A percentile compares a stretch with the other conserved stretches of the same genome.
phyloP scores from a whole-genome alignment of 495 filamentous ascomycete genomes.

The Trichoderma virens region DNA sequence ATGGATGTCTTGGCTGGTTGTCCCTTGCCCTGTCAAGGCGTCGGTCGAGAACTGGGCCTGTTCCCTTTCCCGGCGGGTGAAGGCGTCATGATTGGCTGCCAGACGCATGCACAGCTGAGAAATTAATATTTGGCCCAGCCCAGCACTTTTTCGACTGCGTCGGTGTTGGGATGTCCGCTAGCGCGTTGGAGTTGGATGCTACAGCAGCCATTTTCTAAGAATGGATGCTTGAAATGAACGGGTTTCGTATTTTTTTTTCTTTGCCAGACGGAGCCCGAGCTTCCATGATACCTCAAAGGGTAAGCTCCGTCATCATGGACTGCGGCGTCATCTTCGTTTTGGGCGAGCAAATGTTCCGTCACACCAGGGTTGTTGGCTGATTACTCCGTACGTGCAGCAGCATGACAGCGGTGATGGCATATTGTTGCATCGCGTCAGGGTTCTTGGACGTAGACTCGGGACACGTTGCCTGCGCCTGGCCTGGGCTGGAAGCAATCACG shows the following conservation, averaged over 20 bases:
- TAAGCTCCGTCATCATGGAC: neutral
- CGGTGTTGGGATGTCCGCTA: too few species aligned
- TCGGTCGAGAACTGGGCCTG: slow-evolving; percentile 3
- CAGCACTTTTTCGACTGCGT: neutral
- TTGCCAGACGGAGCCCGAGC: too few species aligned
- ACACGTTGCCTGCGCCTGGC: neutral
- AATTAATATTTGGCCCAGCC: neutral
- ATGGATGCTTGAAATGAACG: too few species aligned
- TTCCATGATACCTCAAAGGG: neutral
- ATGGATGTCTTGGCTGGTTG: too few species aligned
- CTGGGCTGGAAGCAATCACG: neutral
- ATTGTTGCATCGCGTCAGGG: too few species aligned
- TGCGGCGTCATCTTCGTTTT: neutral
- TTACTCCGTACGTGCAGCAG: too few species aligned
- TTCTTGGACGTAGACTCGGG: neutral
- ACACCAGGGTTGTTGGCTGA: neutral
- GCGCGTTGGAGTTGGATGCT: too few species aligned
- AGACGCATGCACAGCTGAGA: neutral
- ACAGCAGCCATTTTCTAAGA: too few species aligned
- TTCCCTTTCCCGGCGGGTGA: slow-evolving; percentile 1
- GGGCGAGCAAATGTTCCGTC: neutral
- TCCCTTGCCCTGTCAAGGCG: neutral
- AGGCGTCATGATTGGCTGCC: neutral
- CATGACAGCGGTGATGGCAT: too few species aligned
- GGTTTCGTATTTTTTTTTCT: neutral